phyloP scores from a whole-genome alignment of 805 yeast genomes.

The Hanseniaspora guilliermondii region DNA sequence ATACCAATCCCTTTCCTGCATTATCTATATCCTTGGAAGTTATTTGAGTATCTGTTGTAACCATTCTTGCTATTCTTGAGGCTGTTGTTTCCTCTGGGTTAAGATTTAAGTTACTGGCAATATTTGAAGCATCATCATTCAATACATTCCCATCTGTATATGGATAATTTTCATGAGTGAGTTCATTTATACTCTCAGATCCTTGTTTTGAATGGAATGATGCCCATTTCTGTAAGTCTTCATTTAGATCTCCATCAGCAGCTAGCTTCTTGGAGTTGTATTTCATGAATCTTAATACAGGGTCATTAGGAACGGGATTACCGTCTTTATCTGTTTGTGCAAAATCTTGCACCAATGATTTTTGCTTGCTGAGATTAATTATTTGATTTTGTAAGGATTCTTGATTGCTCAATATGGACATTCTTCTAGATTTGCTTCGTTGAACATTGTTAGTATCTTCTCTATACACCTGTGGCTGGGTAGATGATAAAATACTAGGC shows the following conservation, averaged over 20 bases:
- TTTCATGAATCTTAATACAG: constrained; percentile 12
- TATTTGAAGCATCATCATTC: neutral
- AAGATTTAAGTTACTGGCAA: neutral
- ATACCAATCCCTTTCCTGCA: constrained; percentile 22
- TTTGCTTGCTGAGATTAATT: neutral
- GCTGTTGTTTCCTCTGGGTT: constrained; percentile 18
- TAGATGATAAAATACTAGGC: neutral
- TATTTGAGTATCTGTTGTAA: constrained; percentile 28
- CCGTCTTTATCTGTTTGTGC: constrained; percentile 28
- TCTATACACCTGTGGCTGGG: constrained; percentile 1
- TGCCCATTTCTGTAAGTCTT: constrained; percentile 8
- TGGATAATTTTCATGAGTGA: neutral
- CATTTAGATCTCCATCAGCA: neutral
- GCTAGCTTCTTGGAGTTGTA: constrained; percentile 10
- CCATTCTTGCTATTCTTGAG: constrained; percentile 24
- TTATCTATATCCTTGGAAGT: constrained; percentile 23
- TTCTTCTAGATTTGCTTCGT: constrained; percentile 4
- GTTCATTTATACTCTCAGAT: neutral
- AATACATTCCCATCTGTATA: neutral
- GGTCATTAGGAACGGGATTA: constrained; percentile 16
- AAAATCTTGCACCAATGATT: constrained; percentile 36
- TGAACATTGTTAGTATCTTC: neutral
- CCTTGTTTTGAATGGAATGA: neutral
- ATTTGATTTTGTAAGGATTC: constrained; percentile 3
- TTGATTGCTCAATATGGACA: constrained; percentile 1